Base-by-base conservation (phyloP, 768 basidiomycete species). In the Suillus subluteus region DNA sequence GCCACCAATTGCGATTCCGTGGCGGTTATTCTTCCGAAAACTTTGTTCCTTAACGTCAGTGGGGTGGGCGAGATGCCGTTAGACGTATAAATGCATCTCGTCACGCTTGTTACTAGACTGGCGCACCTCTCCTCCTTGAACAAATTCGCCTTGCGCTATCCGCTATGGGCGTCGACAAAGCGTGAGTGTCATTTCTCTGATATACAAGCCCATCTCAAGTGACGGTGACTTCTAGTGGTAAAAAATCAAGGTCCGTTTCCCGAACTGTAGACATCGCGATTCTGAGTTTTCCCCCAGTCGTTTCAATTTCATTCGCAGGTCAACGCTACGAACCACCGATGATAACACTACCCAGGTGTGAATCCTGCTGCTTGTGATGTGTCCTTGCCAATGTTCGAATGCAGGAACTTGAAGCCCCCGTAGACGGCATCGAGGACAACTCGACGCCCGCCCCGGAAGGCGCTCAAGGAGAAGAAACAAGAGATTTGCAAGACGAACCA, bases 141-240 rank as follows among this genome's bases (percentile, higher is more conserved):
- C 58, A 40, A 18, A 30, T 30, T 41, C 13, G 26, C 15, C 26
- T 41, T 12, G 54, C 18, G 23, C 15, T 18, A 41, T 26, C 9
- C 40, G 16, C 58, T 21, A 59, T 59, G 58, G 58, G 58, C 11
- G 18, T 41, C 16, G 58, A 59, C 23, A 59, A 59, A 30, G 16
- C 16, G 58, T 59, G 26, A 59, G 58, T 59, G 26, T 8, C 26
- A 40, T 26, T 2, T 5, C 18, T 40, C 18, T 30, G 35, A 6
- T 12, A 56, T 18, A 12, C 18, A 41, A 30, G 5, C 16, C 26
- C 3, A 59, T 59, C 26, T 59, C 2, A 41, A 30, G 16, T 26
- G 26, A 59, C 11, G 18, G 18, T 59, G 40, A 6, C 6, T 26
- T 59, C 15, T 15, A 59, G 58, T 18, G 40, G 38, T 12, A 56